Conservation (phyloP, 768 basidiomycete genomes). For the Boletus speciosus region DNA sequence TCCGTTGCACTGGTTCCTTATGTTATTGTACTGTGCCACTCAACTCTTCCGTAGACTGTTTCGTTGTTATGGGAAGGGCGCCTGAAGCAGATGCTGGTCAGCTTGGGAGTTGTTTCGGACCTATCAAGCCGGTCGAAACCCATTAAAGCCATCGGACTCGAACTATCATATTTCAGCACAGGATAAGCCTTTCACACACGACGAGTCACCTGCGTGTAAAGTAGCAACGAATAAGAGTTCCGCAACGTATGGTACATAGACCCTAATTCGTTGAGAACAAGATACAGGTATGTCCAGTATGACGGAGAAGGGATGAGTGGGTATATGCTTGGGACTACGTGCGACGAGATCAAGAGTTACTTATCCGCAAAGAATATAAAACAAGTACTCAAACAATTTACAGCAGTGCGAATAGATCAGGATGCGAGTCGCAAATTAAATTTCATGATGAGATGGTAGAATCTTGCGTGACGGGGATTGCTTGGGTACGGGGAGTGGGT, state of each 20-base stretch:
- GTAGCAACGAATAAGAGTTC: constrained; percentile 13
- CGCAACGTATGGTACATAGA: constrained; percentile 23
- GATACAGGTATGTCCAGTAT: constrained; percentile 21
- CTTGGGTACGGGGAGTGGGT: constrained; percentile 22
- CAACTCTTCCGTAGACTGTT: constrained; percentile 55
- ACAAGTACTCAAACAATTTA: constrained; percentile 9
- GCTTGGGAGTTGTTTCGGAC: constrained; percentile 89
- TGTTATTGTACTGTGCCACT: not conserved
- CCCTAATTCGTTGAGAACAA: constrained; percentile 7
- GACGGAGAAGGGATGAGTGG: constrained; percentile 16
- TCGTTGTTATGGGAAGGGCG: constrained; percentile 94
- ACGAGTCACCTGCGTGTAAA: not conserved
- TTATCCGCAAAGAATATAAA: constrained; percentile 18
- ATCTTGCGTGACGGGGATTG: constrained; percentile 26
- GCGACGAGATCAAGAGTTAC: constrained; percentile 12
- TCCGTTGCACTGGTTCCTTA: constrained; percentile 35
- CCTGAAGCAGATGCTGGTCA: constrained; percentile 82
- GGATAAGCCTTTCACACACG: constrained; percentile 21
- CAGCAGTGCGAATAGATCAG: constrained; percentile 12
- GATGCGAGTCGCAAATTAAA: constrained; percentile 1
- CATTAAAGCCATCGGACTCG: constrained; percentile 86
- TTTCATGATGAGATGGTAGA: constrained; percentile 25
- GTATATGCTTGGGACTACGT: constrained; percentile 23
- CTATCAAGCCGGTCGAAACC: constrained; percentile 81
- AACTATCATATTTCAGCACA: constrained; percentile 89